Evolutionary conservation across 352 stramenopile species (phyloP), one percentile per base, ranked within the genome.

Genomic region (Pythium dissotocum): DNA sequence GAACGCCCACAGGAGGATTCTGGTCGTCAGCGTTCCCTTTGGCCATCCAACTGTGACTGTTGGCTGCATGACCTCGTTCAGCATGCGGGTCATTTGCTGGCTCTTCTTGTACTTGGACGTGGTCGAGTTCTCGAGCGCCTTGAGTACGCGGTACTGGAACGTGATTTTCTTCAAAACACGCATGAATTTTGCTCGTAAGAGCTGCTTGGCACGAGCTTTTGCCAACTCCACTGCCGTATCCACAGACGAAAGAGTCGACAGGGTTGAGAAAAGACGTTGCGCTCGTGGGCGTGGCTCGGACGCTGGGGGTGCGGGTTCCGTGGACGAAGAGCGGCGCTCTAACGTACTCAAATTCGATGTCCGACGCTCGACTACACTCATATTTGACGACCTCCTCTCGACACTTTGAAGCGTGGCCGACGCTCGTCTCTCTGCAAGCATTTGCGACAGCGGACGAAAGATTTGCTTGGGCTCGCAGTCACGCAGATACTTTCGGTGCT

Each of bases 1-100:
- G 51, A 85, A 87, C 12, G 74, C 79, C 82, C 82, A 87, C 35
- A 81, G 62, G 2, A 90, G 68, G 4, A 80, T 69, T 8, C 67
- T 72, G 0, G 78, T 69, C 4, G 78, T 84, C 32, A 84, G 56
- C 28, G 77, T 82, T 1, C 80, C 80, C 63, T 75, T 75, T 0
- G 71, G 78, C 75, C 70, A 82, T n/a, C 52, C 12, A 0, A 86
- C 66, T 14, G 54, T 62, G 14, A 30, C 73, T 9, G 58, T 61
- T 0, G 63, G 33, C 6, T 73, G 63, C 46, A 79, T n/a, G 2
- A 74, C 32, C 1, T 83, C 72, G 0, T 67, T 40, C 10, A 86
- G 24, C 26, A 61, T 53, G 13, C 71, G 67, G 7, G 60, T 57
- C 38, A 72, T 61, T 44, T 76, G 67, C 30, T 82, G 66, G 42